phyloP scores from a whole-genome alignment of 148 eudicot species.

The Arbutus unedo region DNA sequence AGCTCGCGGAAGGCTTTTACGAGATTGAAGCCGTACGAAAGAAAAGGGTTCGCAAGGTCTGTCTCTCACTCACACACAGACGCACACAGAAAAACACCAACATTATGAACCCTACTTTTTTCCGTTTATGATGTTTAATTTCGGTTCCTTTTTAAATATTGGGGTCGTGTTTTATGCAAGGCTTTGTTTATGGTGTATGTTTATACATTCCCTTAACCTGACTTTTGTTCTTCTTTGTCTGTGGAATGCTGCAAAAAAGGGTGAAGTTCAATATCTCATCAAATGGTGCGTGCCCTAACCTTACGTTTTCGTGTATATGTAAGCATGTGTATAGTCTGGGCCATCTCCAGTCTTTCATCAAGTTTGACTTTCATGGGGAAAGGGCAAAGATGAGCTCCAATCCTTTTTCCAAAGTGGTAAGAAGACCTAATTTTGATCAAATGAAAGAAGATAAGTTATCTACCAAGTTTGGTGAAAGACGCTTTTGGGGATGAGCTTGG shows the following conservation, averaged over 20 bases:
- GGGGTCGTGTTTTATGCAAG: not conserved
- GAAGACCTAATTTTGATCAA: not conserved
- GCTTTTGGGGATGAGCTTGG: not conserved
- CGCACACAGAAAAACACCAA: not conserved
- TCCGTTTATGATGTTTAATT: not conserved
- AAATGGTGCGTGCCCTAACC: constrained; percentile 71
- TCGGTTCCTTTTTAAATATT: not conserved
- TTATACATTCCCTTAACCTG: not conserved
- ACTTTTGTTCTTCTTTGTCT: constrained; percentile 14
- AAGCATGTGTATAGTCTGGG: not conserved
- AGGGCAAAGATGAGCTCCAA: not conserved
- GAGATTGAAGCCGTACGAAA: constrained; percentile 77
- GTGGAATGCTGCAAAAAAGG: constrained; percentile 47
- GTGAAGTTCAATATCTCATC: constrained; percentile 79
- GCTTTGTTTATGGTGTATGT: not conserved
- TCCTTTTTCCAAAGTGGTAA: not conserved
- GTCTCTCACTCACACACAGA: not conserved
- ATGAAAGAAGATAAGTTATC: not conserved
- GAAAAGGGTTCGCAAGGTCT: constrained; percentile 81
- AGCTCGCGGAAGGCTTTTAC: constrained; percentile 80
- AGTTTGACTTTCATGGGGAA: not conserved
- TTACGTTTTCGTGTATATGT: not conserved
- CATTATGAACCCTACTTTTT: not conserved
- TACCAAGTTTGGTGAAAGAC: not conserved
- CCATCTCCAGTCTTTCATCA: not conserved